Conservation (phyloP, 148 eudicot species). For the Chenopodium berlandieri region DNA sequence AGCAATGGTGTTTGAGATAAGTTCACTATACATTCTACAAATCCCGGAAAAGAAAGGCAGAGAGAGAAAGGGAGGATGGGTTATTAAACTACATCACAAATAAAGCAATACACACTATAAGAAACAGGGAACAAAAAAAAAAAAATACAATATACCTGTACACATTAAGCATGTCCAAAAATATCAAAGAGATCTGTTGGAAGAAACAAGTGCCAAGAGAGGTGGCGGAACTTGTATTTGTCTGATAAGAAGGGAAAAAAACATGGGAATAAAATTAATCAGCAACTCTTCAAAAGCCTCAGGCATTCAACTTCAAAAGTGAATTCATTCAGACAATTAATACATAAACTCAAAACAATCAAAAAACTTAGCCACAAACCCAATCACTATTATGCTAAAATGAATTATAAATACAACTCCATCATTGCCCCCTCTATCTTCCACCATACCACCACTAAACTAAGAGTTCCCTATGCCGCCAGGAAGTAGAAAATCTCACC, state of each 20-base stretch:
- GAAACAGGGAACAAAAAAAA: neutral
- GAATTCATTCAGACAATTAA: too few species aligned
- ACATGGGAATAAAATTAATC: neutral
- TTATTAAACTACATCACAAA: conserved; percentile 5
- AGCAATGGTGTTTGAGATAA: conserved; percentile 81
- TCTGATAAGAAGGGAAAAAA: conserved; percentile 45
- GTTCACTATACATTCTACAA: conserved; percentile 97
- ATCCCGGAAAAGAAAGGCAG: conserved; percentile 16
- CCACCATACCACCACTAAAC: too few species aligned
- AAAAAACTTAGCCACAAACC: too few species aligned
- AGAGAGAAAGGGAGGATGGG: neutral
- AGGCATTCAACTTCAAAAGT: too few species aligned
- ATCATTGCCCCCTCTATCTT: too few species aligned
- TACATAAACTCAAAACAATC: too few species aligned
- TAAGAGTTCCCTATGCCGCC: too few species aligned
- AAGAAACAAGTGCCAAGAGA: conserved; percentile 88
- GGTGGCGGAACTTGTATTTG: conserved; percentile 87
- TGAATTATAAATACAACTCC: too few species aligned
- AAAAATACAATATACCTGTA: conserved; percentile 57
- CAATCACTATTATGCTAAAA: too few species aligned
- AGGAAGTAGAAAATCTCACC: too few species aligned
- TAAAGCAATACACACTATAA: neutral
- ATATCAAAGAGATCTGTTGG: conserved; percentile 79
- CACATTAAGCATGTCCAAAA: conserved; percentile 97
- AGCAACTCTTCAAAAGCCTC: neutral